Conservation (phyloP, 306 rosid genomes). For the Vigna nakashimae region DNA sequence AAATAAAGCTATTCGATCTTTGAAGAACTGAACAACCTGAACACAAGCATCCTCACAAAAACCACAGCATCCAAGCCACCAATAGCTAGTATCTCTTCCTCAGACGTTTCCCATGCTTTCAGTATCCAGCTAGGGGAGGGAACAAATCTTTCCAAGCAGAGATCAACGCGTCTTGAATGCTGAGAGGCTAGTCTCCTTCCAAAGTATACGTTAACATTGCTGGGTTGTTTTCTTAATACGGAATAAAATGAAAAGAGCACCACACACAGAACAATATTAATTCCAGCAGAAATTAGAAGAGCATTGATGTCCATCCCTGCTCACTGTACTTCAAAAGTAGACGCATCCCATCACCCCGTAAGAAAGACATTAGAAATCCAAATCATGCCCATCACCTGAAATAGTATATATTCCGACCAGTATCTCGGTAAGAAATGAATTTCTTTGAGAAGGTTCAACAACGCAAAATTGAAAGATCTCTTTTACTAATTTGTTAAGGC, state of each 20-base stretch:
- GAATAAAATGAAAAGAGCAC: slow-evolving; percentile 81
- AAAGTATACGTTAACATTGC: slow-evolving; percentile 79
- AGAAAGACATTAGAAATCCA: slow-evolving; percentile 43
- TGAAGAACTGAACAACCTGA: slow-evolving; percentile 64
- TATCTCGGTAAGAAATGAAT: slow-evolving; percentile 34
- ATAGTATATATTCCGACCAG: slow-evolving; percentile 39
- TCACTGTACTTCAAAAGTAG: slow-evolving; percentile 47
- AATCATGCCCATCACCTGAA: slow-evolving; percentile 50
- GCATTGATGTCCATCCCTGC: slow-evolving; percentile 80
- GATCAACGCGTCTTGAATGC: slow-evolving; percentile 44
- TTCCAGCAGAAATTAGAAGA: slow-evolving; percentile 94
- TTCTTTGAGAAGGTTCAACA: slow-evolving; percentile 38
- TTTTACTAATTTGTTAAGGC: slow-evolving; percentile 10
- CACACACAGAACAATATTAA: slow-evolving; percentile 72
- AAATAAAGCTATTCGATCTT: slow-evolving; percentile 33
- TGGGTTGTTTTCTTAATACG: slow-evolving; percentile 88
- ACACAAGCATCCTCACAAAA: slow-evolving; percentile 77
- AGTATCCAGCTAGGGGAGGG: slow-evolving; percentile 93
- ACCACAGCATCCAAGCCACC: slow-evolving; percentile 94
- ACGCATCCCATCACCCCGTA: slow-evolving; percentile 42
- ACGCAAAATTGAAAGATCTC: slow-evolving; percentile 7
- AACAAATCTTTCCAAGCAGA: slow-evolving; percentile 86
- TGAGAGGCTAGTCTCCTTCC: slow-evolving; percentile 68
- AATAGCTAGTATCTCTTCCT: slow-evolving; percentile 71
- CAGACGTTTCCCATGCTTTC: slow-evolving; percentile 84